phyloP scores from a whole-genome alignment of 345 rosid genomes.

The Acer yangbiense region DNA sequence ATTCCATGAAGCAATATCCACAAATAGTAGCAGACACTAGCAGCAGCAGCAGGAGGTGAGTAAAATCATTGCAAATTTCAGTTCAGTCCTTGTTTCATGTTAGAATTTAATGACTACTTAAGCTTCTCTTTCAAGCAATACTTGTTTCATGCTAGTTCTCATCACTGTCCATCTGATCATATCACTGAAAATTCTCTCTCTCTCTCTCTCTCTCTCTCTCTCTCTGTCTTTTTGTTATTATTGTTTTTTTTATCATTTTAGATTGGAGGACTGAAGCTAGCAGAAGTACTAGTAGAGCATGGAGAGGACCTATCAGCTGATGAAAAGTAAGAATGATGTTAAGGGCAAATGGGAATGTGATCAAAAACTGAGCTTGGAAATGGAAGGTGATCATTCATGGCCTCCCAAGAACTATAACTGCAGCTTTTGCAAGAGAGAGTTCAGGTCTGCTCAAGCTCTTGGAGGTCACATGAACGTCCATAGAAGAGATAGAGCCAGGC shows the following conservation, averaged over 20 bases:
- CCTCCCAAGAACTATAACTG: constrained; percentile 59
- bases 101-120: neutral
- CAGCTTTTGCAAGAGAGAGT: constrained; percentile 58
- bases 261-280: neutral
- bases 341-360: constrained; percentile 13
- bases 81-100: constrained; percentile 6
- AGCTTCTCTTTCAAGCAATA: constrained; percentile 13
- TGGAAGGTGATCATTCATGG: constrained; percentile 31
- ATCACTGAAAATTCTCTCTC: neutral
- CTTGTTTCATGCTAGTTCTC: neutral
- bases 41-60: constrained; percentile 15
- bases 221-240: neutral
- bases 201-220: neutral
- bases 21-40: constrained; percentile 27
- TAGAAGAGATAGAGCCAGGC: constrained; percentile 66
- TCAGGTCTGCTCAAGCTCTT: constrained; percentile 71
- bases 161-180: no score
- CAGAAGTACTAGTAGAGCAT: neutral
- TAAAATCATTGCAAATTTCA: constrained; percentile 15
- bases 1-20: constrained; percentile 29
- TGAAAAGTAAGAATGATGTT: neutral
- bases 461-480: constrained; percentile 87
- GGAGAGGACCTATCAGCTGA: constrained; percentile 12
- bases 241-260: constrained; percentile 3
- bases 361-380: neutral